Conservation (phyloP, 495 filamentous ascomycete species). For the Neurospora pannonica region DNA sequence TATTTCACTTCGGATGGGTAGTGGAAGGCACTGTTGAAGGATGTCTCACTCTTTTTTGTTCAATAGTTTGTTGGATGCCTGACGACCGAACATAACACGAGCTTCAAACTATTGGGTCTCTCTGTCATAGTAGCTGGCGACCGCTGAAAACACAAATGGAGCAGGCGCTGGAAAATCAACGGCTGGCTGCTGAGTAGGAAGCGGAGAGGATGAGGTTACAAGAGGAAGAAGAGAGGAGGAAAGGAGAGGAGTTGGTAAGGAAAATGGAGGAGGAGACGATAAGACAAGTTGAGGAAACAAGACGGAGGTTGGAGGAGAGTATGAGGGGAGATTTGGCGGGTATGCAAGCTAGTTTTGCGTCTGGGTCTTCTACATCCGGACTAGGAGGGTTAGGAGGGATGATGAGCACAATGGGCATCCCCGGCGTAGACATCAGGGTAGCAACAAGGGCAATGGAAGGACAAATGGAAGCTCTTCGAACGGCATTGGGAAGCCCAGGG, state of each 20-base stretch:
- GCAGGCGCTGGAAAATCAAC: neutral
- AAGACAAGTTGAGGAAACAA: neutral
- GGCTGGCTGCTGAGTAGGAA: neutral
- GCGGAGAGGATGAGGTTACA: neutral
- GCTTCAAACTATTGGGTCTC: no score
- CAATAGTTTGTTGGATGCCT: no score
- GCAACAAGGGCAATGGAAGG: neutral
- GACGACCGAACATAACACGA: no score
- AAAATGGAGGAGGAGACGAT: neutral
- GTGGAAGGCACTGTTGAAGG: no score
- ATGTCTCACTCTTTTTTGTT: no score
- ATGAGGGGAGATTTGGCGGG: neutral
- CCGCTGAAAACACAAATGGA: neutral
- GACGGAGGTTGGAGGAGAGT: neutral
- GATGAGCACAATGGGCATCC: neutral
- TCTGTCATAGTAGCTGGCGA: no score
- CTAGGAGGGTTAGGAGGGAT: neutral
- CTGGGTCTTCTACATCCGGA: neutral
- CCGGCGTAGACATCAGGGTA: neutral
- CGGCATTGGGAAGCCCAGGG: neutral
- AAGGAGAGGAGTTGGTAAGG: neutral
- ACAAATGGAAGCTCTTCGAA: neutral
- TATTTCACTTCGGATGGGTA: no score
- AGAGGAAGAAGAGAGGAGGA: no score
- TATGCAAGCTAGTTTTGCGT: neutral